Evolutionary conservation across 2,329 filamentous ascomycete species (phyloP).

Genomic region (Hortaea werneckii): DNA sequence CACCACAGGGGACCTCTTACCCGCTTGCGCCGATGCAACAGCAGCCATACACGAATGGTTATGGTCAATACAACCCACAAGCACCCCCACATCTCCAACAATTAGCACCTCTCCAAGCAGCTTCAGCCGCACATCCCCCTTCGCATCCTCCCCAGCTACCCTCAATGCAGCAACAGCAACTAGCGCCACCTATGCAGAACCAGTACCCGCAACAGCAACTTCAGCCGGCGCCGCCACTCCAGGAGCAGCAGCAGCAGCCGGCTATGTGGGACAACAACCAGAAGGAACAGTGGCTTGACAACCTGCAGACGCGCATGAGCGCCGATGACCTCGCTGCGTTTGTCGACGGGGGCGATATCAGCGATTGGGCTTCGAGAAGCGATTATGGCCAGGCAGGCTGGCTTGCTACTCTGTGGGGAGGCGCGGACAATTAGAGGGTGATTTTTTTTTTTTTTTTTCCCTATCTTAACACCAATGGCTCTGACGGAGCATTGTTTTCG

Average conservation of each 20-base stretch:
- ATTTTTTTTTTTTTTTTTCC: no score
- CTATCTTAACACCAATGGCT: no score
- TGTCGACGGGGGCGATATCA: slow-evolving; percentile 26
- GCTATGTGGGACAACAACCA: slow-evolving; percentile 16
- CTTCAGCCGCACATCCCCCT: neutral
- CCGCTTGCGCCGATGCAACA: slow-evolving; percentile 8
- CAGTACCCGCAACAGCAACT: neutral
- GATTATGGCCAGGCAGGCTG: slow-evolving; percentile 3
- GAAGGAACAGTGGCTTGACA: slow-evolving; percentile 27
- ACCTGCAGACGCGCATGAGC: slow-evolving; percentile 27
- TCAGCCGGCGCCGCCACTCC: slow-evolving; percentile 6
- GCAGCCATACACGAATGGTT: slow-evolving; percentile 12
- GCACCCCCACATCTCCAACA: slow-evolving; percentile 4
- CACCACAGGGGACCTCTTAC: slow-evolving; percentile 11
- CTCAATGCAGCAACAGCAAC: slow-evolving; percentile 2
- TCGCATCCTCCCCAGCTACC: slow-evolving; percentile 4
- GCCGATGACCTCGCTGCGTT: slow-evolving; percentile 33
- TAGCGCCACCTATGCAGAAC: slow-evolving; percentile 2
- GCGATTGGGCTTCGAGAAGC: slow-evolving; percentile 3
- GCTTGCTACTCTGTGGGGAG: slow-evolving; percentile 6
- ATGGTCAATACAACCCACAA: slow-evolving; percentile 2
- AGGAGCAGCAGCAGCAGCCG: slow-evolving; percentile 7
- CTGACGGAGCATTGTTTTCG: no score
- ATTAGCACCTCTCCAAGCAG: slow-evolving; percentile 5
- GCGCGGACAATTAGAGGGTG: neutral